phyloP scores from a whole-genome alignment of 1,284 basidiomycete genomes.

The Mycosarcoma maydis region DNA sequence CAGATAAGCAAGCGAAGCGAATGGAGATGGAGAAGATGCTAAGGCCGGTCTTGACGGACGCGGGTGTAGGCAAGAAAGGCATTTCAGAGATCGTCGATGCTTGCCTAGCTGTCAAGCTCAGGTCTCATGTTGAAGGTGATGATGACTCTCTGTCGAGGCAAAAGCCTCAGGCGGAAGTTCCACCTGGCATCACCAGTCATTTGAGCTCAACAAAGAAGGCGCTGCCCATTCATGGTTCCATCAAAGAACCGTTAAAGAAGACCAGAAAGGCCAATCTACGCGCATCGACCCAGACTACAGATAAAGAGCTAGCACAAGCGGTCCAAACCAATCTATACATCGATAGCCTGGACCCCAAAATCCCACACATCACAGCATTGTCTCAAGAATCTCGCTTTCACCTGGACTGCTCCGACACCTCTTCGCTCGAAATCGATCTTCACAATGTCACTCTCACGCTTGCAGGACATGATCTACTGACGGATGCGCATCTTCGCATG shows the following conservation, averaged over 20 bases:
- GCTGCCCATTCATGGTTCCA: neutral
- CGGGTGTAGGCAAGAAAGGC: slow-evolving; percentile 48
- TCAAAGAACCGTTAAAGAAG: neutral
- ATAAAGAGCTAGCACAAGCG: slow-evolving; percentile 8
- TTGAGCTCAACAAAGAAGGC: neutral
- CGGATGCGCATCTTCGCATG: slow-evolving; percentile 71
- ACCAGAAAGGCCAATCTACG: neutral
- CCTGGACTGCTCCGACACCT: slow-evolving; percentile 69
- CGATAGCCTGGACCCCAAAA: slow-evolving; percentile 24
- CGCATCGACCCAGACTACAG: neutral
- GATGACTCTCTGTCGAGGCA: too few species aligned
- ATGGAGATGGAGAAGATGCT: slow-evolving; percentile 32
- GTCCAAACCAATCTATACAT: slow-evolving; percentile 17
- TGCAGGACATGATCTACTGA: slow-evolving; percentile 71
- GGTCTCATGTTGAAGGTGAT: neutral
- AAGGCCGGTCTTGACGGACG: slow-evolving; percentile 49
- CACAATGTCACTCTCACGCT: slow-evolving; percentile 70
- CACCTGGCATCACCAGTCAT: neutral
- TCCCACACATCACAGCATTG: slow-evolving; percentile 57
- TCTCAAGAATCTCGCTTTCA: slow-evolving; percentile 71
- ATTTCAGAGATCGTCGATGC: slow-evolving; percentile 36
- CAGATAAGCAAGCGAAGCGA: too few species aligned
- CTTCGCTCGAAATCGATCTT: slow-evolving; percentile 70
- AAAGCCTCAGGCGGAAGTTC: neutral
- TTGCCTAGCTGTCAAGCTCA: slow-evolving; percentile 11